Base-by-base conservation (phyloP, 768 basidiomycete species). In the Agrocybe pediades region DNA sequence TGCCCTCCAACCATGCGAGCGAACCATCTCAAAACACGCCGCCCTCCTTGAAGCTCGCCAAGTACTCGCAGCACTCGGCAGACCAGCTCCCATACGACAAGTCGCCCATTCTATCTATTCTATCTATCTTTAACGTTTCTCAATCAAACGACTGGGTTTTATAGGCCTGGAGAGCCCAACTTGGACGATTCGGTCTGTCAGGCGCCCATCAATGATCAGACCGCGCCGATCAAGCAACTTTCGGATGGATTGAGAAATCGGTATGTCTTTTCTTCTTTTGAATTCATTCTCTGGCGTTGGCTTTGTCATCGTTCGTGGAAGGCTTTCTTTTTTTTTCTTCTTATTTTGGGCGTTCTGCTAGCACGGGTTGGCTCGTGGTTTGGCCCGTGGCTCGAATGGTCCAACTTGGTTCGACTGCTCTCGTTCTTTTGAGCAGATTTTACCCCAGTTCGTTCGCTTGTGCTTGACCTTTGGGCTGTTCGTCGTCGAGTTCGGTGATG, bases 11-110 rank as follows among this genome's bases (percentile, higher is more conserved):
- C 94, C 96, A 1, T 74, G 73, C 59, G 82, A 89, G 68, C 97
- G 97, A 46, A 93, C 92, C 33, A 69, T 99, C 61, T 90, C 90
- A 45, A 92, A 92, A 65, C 97, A 99, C 70, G 77, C 88, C 40
- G 80, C 79, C 17, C n/a, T n/a, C n/a, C n/a, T 82, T 99, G 62
- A 99, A 99, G 72, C 85, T 99, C 54, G 92, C 95, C 60, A 99
- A 98, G 73, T 99, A 99, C 80, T 94, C 91, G 4, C 97, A 99
- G 75, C 97, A 99, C 77, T 92, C 90, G 49, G 95, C 97, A 24
- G 97, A 99, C 72, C 97, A 99, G 71, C 85, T 99, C 9, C 97
- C 97, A 21, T 99, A 97, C 71, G 87, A 95, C 57, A 82, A 82
- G 67, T 78, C 85, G 21, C 95, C 97, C 2, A 83, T 98, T 6